Percentiles rank a stretch among this genome's conserved stretches.
Evolutionary conservation across 352 stramenopile genomes (phyloP).

Genomic region (Phytophthora macrochlamydospora): DNA sequence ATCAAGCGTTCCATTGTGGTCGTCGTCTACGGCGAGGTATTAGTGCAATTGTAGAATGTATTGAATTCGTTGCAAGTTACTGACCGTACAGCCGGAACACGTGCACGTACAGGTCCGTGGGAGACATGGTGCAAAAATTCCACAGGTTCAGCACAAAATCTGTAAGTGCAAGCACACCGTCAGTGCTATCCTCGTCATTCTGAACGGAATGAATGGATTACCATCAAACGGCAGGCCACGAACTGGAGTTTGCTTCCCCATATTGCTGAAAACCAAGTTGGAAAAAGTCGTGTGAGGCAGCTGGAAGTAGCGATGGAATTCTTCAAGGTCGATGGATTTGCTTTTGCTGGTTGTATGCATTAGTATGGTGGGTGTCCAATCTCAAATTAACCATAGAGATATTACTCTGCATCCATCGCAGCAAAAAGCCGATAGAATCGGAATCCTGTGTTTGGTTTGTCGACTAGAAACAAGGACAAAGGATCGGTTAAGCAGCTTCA

Average conservation of each 20-base stretch:
- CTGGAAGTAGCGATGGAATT: slow-evolving; percentile 51
- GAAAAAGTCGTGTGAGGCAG: slow-evolving; percentile 48
- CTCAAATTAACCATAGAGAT: neutral
- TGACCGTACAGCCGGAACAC: slow-evolving; percentile 59
- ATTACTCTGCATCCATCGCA: slow-evolving; percentile 53
- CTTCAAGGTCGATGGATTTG: slow-evolving; percentile 59
- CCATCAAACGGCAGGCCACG: slow-evolving; percentile 54
- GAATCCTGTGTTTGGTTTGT: slow-evolving; percentile 40
- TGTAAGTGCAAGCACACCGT: slow-evolving; percentile 1
- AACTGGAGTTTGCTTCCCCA: slow-evolving; percentile 48
- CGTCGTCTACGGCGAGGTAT: slow-evolving; percentile 37
- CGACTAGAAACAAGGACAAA: slow-evolving; percentile 31
- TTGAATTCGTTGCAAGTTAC: neutral
- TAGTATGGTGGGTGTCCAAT: neutral
- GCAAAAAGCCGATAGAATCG: slow-evolving; percentile 54
- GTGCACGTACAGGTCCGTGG: slow-evolving; percentile 38
- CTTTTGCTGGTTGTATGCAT: slow-evolving; percentile 35
- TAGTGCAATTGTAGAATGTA: neutral
- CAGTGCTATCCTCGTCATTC: neutral
- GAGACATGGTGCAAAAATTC: slow-evolving; percentile 65
- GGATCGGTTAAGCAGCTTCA: neutral
- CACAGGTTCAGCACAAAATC: slow-evolving; percentile 66
- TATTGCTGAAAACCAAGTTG: slow-evolving; percentile 58
- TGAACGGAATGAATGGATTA: slow-evolving; percentile 4
- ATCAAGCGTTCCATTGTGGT: slow-evolving; percentile 50